These are phyloP conservation scores for Fusarium duplospermum DNA, from an alignment of 2,329 filamentous ascomycete species.

Conservation along the genomic window DNA sequence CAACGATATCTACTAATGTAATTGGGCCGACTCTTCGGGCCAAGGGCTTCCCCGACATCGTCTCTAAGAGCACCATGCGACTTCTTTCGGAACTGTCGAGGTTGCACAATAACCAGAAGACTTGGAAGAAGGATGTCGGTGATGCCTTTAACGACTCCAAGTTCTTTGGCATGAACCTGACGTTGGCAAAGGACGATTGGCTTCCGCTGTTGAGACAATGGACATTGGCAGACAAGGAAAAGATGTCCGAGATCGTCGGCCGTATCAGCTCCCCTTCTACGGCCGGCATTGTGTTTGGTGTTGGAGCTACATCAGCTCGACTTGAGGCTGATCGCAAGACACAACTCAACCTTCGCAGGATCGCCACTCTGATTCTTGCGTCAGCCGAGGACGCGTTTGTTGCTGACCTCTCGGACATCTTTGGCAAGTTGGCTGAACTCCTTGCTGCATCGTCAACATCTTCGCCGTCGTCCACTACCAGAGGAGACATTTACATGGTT, in stretches of 20 bases:
- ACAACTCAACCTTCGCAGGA: constrained; percentile 87
- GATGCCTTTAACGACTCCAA: constrained; percentile 92
- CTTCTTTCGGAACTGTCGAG: constrained; percentile 82
- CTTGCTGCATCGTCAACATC: constrained; percentile 85
- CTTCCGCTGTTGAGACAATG: constrained; percentile 86
- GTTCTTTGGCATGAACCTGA: constrained; percentile 80
- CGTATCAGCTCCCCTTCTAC: constrained; percentile 87
- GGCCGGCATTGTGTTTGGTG: constrained; percentile 98
- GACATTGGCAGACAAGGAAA: constrained; percentile 87
- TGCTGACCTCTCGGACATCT: constrained; percentile 75
- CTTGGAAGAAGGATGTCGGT: constrained; percentile 91
- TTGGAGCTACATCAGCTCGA: constrained; percentile 91
- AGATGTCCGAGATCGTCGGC: constrained; percentile 81
- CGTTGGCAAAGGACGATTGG: constrained; percentile 80
- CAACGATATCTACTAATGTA: constrained; percentile 84
- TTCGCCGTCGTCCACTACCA: constrained; percentile 89
- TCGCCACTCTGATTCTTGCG: constrained; percentile 83
- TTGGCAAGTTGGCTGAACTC: constrained; percentile 89
- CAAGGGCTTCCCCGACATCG: constrained; percentile 87
- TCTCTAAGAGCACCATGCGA: constrained; percentile 76
- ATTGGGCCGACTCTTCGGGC: constrained; percentile 85
- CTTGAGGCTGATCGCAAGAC: constrained; percentile 95
- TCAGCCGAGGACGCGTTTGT: constrained; percentile 83
- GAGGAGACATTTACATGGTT: constrained; percentile 91
- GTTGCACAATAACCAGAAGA: constrained; percentile 83